A percentile compares a stretch with the other conserved stretches of the same genome.
Conservation (phyloP, 441 rosid genomes). For the Raphanus hybrid region DNA sequence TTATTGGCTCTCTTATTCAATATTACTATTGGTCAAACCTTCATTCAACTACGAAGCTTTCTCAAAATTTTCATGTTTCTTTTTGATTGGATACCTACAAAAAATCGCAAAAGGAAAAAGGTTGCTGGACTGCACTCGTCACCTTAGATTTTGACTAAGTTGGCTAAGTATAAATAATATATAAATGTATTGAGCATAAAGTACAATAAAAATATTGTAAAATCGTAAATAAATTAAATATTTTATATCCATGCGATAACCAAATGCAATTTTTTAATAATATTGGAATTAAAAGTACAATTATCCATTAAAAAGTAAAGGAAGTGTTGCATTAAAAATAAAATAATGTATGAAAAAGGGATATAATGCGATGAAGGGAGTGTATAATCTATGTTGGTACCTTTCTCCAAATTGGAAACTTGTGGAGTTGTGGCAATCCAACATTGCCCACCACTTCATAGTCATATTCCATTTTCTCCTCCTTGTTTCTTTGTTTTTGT, state of each 20-base stretch:
- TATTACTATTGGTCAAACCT: not conserved
- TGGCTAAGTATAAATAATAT: not conserved
- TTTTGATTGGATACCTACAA: not conserved
- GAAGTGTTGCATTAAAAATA: not conserved
- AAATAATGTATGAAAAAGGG: constrained; percentile 1
- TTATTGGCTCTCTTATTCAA: not conserved
- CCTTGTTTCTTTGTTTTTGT: not conserved
- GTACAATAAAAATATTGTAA: too few relatives aligned
- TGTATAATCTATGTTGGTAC: constrained; percentile 29
- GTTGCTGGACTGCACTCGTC: not conserved
- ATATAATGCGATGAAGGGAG: constrained; percentile 8
- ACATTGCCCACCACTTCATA: constrained; percentile 29
- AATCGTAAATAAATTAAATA: too few relatives aligned
- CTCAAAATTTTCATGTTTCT: not conserved
- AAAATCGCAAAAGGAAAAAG: not conserved
- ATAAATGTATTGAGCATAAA: too few relatives aligned
- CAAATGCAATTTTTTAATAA: too few relatives aligned
- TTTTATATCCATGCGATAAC: too few relatives aligned
- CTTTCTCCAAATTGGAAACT: constrained; percentile 22
- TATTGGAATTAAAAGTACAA: not conserved
- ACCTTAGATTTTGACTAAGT: not conserved
- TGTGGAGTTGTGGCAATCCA: constrained; percentile 41
- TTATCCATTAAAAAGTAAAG: not conserved
- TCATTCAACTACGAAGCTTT: not conserved
- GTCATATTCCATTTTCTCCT: constrained; percentile 40